These are phyloP conservation scores for Fusarium udum DNA, from an alignment of 2,329 filamentous ascomycete species.

Conservation along the genomic window DNA sequence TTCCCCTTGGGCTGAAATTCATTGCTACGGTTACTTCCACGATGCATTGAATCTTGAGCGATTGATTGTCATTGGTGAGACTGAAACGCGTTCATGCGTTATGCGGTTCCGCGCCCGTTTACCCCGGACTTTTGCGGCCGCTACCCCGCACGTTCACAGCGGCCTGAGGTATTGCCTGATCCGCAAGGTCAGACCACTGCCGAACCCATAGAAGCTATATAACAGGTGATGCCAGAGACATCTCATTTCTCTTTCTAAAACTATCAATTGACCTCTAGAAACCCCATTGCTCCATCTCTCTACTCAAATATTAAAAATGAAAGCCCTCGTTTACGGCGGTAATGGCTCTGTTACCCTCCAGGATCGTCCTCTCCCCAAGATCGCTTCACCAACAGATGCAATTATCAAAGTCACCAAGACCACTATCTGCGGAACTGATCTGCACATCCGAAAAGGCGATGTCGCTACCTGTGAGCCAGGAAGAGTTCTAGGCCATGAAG, in stretches of 20 bases:
- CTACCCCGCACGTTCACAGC: neutral
- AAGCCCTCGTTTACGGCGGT: slow-evolving; percentile 57
- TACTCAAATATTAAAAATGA: slow-evolving; percentile 47
- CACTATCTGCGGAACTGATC: slow-evolving; percentile 64
- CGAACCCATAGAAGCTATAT: neutral
- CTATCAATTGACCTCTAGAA: neutral
- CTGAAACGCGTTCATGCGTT: neutral
- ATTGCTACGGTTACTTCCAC: neutral
- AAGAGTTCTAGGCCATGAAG: slow-evolving; percentile 62
- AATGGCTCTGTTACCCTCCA: slow-evolving; percentile 49
- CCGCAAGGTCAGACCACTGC: neutral
- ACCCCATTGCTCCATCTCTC: fast-evolving
- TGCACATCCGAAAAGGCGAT: slow-evolving; percentile 65
- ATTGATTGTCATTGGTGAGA: neutral
- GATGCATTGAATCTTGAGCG: neutral
- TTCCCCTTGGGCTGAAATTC: neutral
- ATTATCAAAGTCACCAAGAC: slow-evolving; percentile 58
- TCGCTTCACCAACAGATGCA: slow-evolving; percentile 57
- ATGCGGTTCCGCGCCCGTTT: neutral
- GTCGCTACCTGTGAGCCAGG: slow-evolving; percentile 58
- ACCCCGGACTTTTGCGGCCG: neutral
- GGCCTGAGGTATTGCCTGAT: neutral
- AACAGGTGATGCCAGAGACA: neutral
- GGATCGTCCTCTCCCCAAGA: slow-evolving; percentile 53
- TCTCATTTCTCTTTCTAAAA: neutral